Conservation (phyloP, 1,139 yeast genomes). For the Geotrichum cucujoidarum region DNA sequence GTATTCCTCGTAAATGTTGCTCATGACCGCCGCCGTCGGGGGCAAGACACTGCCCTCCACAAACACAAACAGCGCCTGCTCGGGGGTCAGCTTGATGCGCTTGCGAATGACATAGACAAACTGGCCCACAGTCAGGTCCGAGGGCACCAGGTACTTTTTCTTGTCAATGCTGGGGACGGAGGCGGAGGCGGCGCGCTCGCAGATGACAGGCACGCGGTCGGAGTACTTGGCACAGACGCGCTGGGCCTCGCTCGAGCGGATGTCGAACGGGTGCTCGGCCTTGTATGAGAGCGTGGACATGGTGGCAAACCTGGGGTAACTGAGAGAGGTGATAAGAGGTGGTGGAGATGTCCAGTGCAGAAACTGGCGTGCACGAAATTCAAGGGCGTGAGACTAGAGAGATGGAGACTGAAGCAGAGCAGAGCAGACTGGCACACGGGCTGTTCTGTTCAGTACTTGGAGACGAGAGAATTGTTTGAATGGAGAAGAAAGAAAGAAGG, state of each 20-base stretch:
- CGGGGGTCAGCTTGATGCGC: slow-evolving; percentile 92
- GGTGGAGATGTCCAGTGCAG: too few species aligned
- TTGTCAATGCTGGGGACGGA: slow-evolving; percentile 95
- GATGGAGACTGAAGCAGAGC: background rate
- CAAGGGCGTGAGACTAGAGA: too few species aligned
- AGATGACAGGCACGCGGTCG: slow-evolving; percentile 90
- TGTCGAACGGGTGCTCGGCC: slow-evolving; percentile 87
- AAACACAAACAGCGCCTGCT: slow-evolving; percentile 94
- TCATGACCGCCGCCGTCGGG: slow-evolving; percentile 95
- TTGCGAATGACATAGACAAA: slow-evolving; percentile 95
- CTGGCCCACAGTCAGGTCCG: slow-evolving; percentile 94
- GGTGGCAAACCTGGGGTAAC: background rate
- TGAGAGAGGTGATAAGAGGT: background rate
- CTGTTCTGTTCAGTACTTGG: background rate
- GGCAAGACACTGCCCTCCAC: slow-evolving; percentile 87
- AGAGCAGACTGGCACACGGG: background rate
- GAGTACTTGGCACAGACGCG: slow-evolving; percentile 84
- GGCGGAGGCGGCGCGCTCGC: slow-evolving; percentile 95
- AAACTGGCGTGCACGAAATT: too few species aligned
- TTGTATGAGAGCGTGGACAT: slow-evolving; percentile 79
- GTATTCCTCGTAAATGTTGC: slow-evolving; percentile 90
- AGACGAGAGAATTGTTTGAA: background rate
- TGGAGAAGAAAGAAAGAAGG: background rate
- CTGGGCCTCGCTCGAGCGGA: slow-evolving; percentile 92
- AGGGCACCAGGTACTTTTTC: slow-evolving; percentile 93